These are phyloP conservation scores for Thalassiosira exigua DNA, from an alignment of 352 stramenopile species.

Conservation along the genomic window DNA sequence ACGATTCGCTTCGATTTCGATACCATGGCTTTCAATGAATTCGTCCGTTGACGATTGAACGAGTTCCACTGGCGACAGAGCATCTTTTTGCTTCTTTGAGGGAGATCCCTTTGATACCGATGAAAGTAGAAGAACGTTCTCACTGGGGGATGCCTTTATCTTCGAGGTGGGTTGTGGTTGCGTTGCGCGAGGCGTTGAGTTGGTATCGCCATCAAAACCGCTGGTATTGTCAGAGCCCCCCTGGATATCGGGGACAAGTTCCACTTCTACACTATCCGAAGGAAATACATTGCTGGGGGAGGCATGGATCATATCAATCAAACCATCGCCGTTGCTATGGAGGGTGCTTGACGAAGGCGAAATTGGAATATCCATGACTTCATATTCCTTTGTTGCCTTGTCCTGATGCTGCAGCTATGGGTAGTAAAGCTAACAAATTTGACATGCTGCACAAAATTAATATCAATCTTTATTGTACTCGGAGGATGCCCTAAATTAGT, in stretches of 20 bases:
- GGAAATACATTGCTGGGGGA: slow-evolving; percentile 7
- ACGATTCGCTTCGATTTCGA: slow-evolving; percentile 54
- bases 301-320: slow-evolving; percentile 11
- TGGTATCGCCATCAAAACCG: neutral
- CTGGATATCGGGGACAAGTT: slow-evolving; percentile 11
- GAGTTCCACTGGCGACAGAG: neutral
- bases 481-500: no score
- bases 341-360: no score
- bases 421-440: no score
- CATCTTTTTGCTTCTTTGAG: neutral
- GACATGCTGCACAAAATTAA: no score
- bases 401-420: no score
- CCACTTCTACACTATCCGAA: slow-evolving; percentile 32
- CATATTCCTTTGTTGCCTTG: no score
- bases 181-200: neutral
- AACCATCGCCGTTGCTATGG: no score
- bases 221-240: neutral
- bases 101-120: neutral
- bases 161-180: slow-evolving; percentile 3
- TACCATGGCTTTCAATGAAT: slow-evolving; percentile 38
- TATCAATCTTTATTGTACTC: no score
- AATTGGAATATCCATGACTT: no score
- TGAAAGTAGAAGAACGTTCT: slow-evolving; percentile 40
- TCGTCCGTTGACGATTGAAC: slow-evolving; percentile 15
- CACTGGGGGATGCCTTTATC: slow-evolving; percentile 3